Base-by-base conservation (phyloP, 352 stramenopile genomes). In the Phytopythium aichiense region DNA sequence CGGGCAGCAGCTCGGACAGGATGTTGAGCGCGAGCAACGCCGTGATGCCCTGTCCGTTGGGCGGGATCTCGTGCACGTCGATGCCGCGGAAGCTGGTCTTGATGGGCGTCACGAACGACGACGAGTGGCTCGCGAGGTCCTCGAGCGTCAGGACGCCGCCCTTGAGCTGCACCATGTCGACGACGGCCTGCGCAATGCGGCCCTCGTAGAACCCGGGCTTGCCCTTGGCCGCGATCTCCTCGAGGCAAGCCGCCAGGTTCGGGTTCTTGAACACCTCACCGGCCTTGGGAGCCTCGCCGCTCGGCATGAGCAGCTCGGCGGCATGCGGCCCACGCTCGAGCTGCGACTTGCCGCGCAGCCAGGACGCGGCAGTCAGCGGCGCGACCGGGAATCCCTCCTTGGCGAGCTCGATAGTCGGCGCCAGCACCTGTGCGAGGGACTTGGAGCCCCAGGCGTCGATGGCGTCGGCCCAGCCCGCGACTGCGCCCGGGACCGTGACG, bases 41-140 rank as follows among this genome's bases (percentile, higher is more conserved):
- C 22, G 94, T 93, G 69, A 99, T 97, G n/a, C 97, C 97, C 73
- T 99, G 95, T 53, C 95, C 95, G 69, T 98, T 98, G 1, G 96
- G 96, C 11, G 95, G 96, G 42, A 98, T 88, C 75, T 99, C 93
- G 72, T 97, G 94, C n/a, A 99, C 72, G 28, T 93, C 74, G 22
- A 97, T 68, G 4, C 84, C 81, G 50, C 79, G 73, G 72, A 98
- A 98, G 18, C 76, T 69, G 28, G 87, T 91, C 38, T 78, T 88
- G 53, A 98, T 98, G 3, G 95, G 91, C 59, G 94, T 81, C 30
- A 97, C 88, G 66, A 98, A 98, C 50, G 79, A 87, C 37, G 84
- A 95, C 50, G 64, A 73, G 75, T 98, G 94, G 40, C 65, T 69
- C 22, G 68, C 71, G 20, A 99, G 79, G 71, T 99, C 96, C n/a